phyloP scores from a whole-genome alignment of 805 yeast genomes.

The Candida glaebosa region DNA sequence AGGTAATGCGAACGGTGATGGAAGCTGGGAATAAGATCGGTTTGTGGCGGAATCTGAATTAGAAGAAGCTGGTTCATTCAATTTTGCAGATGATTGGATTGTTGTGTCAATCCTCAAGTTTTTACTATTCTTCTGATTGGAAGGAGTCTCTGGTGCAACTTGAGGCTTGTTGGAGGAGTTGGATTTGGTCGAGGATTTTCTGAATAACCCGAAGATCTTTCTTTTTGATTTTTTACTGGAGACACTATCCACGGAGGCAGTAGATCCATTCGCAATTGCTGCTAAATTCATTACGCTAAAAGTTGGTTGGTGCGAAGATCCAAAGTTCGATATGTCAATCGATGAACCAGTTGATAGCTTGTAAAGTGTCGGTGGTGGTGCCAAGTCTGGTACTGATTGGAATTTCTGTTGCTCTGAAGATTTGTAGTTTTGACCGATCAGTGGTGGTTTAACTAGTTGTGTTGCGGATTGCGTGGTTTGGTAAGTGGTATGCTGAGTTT shows the following conservation, averaged over 20 bases:
- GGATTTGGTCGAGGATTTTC: slow-evolving; percentile 16
- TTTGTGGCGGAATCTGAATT: slow-evolving; percentile 13
- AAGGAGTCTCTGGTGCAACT: not conserved
- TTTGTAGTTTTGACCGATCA: not conserved
- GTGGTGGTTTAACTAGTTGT: not conserved
- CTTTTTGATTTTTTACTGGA: slow-evolving; percentile 14
- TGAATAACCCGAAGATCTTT: slow-evolving; percentile 35
- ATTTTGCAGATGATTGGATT: not conserved
- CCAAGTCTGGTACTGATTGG: slow-evolving; percentile 16
- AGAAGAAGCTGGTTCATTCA: slow-evolving; percentile 7
- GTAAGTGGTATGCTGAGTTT: not conserved
- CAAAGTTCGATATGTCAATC: slow-evolving; percentile 38
- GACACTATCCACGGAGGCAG: slow-evolving; percentile 1
- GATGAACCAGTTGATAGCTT: slow-evolving; percentile 30
- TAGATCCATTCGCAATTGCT: slow-evolving; percentile 2
- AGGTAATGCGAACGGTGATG: slow-evolving; percentile 44
- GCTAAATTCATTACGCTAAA: slow-evolving; percentile 14
- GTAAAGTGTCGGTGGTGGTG: slow-evolving; percentile 10
- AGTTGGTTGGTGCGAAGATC: slow-evolving; percentile 35
- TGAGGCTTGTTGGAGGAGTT: not conserved
- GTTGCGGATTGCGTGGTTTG: no score
- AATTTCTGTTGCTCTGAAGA: slow-evolving; percentile 1
- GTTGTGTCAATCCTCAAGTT: slow-evolving; percentile 12
- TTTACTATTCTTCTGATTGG: slow-evolving; percentile 7
- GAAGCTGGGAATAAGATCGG: slow-evolving; percentile 18